Base-by-base conservation (phyloP, 2,329 filamentous ascomycete genomes). In the Diplodia sapinea region DNA sequence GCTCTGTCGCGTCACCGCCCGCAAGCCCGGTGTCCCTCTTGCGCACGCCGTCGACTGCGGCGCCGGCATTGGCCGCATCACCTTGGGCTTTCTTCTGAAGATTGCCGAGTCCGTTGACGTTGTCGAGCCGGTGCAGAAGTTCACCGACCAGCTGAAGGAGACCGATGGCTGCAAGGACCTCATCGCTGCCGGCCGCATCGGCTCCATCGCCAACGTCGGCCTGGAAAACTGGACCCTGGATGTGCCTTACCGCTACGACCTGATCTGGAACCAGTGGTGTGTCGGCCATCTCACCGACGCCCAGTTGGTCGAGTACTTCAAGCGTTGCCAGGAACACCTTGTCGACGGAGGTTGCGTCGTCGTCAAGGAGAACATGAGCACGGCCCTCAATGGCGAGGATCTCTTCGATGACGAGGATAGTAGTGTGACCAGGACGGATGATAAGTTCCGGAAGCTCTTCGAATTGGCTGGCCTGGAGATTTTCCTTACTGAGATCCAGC, bases 221-320 rank as follows among this genome's bases (percentile, higher is more conserved):
- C 80, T 96, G 0, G 90, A 96, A 77, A 84, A 86, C 33, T 96
- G 92, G 92, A 54, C 77, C 77, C 0, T 74, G 78, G 7, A 73
- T 75, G 23, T 73, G 78, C 23, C 57, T 6, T 64, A 68, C 9
- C 76, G 79, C 59, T 97, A 97, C 78, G 90, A 94, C 75, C 78
- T 97, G 55, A 88, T 97, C 69, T 97, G 92, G 92, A 90, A 87
- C 64, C 94, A 97, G 78, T 97, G 94, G 93, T 97, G 93, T 78
- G 79, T 94, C 8, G 91, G 92, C 29, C 90, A 97, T 77, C 81
- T 97, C 66, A 93, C 87, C 0, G 93, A 97, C 75, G 79, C 79
- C 8, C 88, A 96, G 76, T 76, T 97, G 4, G 82, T 91, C 0
- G 81, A 80, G 2, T 96, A 89, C 73, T 79, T 97, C 17, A 72